A percentile compares a stretch with the other conserved stretches of the same genome.
Evolutionary conservation across 2,329 filamentous ascomycete species (phyloP).

Genomic region (Ploettnerulaceae sp.): DNA sequence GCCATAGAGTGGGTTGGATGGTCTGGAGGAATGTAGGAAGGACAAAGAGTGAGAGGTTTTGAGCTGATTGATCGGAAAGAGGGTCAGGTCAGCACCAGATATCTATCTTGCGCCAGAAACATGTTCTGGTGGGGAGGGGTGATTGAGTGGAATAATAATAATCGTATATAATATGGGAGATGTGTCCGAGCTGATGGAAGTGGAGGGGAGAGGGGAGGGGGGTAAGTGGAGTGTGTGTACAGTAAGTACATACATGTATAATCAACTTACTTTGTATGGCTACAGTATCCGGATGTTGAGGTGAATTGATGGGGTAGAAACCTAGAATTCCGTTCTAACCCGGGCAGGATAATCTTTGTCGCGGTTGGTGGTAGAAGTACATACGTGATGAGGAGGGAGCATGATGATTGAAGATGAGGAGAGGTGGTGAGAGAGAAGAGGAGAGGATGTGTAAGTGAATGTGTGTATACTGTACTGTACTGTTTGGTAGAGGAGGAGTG

Average conservation of each 20-base stretch:
- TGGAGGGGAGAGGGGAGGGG: background rate
- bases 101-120: background rate
- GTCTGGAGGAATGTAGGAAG: slow-evolving; percentile 1
- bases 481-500: background rate
- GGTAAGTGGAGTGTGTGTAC: background rate
- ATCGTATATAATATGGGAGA: background rate
- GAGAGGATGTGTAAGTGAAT: background rate
- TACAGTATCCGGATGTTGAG: background rate
- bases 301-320: no score
- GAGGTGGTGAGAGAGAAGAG: background rate
- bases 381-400: background rate
- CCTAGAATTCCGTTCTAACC: no score
- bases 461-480: background rate
- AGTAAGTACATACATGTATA: background rate
- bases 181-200: background rate
- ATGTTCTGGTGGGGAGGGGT: background rate
- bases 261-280: background rate
- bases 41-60: slow-evolving; percentile 19
- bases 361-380: no score
- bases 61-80: slow-evolving; percentile 21
- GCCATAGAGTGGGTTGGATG: slow-evolving; percentile 13
- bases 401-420: background rate
- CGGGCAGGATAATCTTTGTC: no score
- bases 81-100: slow-evolving; percentile 12
- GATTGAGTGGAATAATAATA: background rate